Base-by-base conservation (phyloP, 148 eudicot species). In the Pharnaceum exiguum region DNA sequence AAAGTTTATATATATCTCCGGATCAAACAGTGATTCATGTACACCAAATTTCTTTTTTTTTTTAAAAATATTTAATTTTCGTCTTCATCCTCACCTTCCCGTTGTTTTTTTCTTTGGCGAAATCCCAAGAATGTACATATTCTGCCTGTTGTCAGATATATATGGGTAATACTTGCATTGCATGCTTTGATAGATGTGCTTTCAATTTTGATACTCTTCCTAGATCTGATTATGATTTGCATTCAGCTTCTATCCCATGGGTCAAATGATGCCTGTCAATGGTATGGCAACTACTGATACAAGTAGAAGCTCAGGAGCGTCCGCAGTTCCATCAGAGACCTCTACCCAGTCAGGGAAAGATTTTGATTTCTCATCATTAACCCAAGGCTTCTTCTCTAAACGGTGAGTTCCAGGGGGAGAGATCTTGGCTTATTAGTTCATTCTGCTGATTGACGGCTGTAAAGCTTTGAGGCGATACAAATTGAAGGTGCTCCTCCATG, bases 361-460 rank as follows among this genome's bases (percentile, higher is more conserved):
- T 1, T 83, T 67, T 10, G 96, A 93, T 63, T 93, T 93, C 62
- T 93, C 98, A n/a, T 85, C 98, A 42, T 63, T 93, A 66, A 93
- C 98, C 7, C 95, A 88, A 76, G 98, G 84, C 31, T 48, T 88
- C 51, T 85, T 93, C 60, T 59, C 96, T 16, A 93, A 93, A 65
- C 80, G 79, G 18, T 85, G 77, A 77, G 4, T 44, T 10, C 8
- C 7, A 50, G 22, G 15, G 35, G 18, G 19, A 27, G 50, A 38
- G 36, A 35, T 12, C 38, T 23, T 38, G 13, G 57, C 51, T 23
- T 46, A n/a, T 50, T 12, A 36, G 2, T 36, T 39, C 23, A 52
- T 56, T 61, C 51, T 38, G 33, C 7, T 6, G 12, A 21, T 28
- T 55, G 55, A 45, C 62, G 55, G 51, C 55, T 35, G 52, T 30